phyloP scores from a whole-genome alignment of 2,329 filamentous ascomycete genomes.

The Didymella exigua region DNA sequence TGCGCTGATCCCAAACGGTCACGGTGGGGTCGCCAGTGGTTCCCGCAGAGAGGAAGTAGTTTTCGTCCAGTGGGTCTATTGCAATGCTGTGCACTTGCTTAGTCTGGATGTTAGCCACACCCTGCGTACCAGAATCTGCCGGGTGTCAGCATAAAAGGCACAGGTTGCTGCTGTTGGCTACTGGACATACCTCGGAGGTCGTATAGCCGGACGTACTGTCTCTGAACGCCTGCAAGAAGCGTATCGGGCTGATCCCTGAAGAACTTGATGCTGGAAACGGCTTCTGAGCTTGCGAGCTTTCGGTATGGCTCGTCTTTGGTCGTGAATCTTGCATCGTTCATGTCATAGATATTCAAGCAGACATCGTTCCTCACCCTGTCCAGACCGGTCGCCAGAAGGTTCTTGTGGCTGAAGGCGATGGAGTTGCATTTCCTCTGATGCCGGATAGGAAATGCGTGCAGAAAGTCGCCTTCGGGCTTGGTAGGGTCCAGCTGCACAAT shows the following conservation, averaged over 20 bases:
- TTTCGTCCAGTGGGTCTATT: constrained; percentile 79
- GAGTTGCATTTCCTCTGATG: constrained; percentile 80
- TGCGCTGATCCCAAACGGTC: constrained; percentile 78
- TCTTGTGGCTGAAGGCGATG: constrained; percentile 76
- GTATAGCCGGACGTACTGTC: constrained; percentile 75
- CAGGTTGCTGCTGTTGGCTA: not conserved
- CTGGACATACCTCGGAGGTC: constrained; percentile 71
- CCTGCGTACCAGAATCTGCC: constrained; percentile 49
- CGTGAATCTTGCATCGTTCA: constrained; percentile 62
- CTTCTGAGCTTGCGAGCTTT: constrained; percentile 66
- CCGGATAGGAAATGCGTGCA: constrained; percentile 73
- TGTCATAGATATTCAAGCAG: constrained; percentile 82
- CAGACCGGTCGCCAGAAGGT: constrained; percentile 75
- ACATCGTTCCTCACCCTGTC: constrained; percentile 82
- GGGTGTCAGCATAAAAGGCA: constrained; percentile 18
- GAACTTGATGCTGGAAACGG: constrained; percentile 83
- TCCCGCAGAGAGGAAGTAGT: constrained; percentile 80
- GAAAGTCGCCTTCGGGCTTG: constrained; percentile 44
- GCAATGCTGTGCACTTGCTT: constrained; percentile 70
- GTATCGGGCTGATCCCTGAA: constrained; percentile 78
- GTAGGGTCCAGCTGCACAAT: constrained; percentile 74
- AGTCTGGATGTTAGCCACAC: constrained; percentile 59
- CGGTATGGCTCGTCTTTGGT: constrained; percentile 59
- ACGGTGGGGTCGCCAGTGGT: constrained; percentile 75
- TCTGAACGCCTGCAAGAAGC: constrained; percentile 75